Percentiles rank a stretch among this genome's conserved stretches.
Conservation (phyloP, 768 basidiomycete species). For the Suillus subalutaceus region DNA sequence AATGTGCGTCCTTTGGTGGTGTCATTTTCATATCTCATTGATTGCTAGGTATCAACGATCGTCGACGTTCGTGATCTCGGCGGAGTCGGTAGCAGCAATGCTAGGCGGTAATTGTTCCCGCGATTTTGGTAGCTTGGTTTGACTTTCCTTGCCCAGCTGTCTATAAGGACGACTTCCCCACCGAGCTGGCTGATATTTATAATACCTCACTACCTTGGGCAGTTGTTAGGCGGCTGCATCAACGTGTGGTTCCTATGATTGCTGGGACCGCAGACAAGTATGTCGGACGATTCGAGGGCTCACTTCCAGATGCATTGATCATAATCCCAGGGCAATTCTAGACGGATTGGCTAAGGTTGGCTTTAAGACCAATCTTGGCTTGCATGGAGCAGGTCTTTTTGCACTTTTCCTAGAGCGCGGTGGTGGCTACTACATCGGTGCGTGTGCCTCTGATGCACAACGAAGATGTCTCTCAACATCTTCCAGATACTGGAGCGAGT, state of each 20-base stretch:
- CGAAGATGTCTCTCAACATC: background rate
- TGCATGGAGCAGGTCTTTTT: slow-evolving; percentile 35
- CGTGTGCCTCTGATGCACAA: slow-evolving; percentile 1
- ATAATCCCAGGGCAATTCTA: slow-evolving; percentile 32
- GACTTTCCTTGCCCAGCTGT: slow-evolving; percentile 10
- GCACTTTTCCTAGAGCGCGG: slow-evolving; percentile 27
- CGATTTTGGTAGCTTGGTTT: background rate
- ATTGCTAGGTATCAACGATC: slow-evolving; percentile 27
- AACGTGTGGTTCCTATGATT: slow-evolving; percentile 19
- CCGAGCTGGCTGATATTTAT: slow-evolving; percentile 25
- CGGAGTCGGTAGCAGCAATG: slow-evolving; percentile 12
- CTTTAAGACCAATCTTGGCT: slow-evolving; percentile 41
- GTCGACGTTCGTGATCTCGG: slow-evolving; percentile 25
- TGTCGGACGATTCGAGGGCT: slow-evolving; percentile 5
- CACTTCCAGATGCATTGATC: background rate
- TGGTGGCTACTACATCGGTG: slow-evolving; percentile 47
- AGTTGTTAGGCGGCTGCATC: slow-evolving; percentile 20
- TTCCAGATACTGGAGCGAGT: slow-evolving; percentile 42
- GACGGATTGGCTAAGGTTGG: slow-evolving; percentile 42
- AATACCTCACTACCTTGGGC: slow-evolving; percentile 20
- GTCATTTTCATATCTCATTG: slow-evolving; percentile 8
- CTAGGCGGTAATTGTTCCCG: slow-evolving; percentile 14
- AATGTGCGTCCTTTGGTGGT: slow-evolving; percentile 18
- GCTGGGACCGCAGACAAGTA: slow-evolving; percentile 32
- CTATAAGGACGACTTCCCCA: slow-evolving; percentile 26